These are phyloP conservation scores for Botryotinia calthae DNA, from an alignment of 2,329 filamentous ascomycete species.

Conservation along the genomic window DNA sequence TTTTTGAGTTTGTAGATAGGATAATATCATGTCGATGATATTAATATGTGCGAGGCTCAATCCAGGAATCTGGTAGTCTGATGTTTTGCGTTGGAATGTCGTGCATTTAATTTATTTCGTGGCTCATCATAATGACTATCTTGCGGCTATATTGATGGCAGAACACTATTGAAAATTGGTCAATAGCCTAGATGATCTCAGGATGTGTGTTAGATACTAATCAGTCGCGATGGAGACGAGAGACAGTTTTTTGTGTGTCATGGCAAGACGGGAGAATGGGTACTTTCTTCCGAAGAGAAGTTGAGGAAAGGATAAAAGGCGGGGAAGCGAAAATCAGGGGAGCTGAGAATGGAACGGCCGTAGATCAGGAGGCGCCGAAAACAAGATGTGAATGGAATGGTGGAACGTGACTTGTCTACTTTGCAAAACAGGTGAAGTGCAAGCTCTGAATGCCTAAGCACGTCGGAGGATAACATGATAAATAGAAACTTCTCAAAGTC, in stretches of 20 bases:
- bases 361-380: conserved; percentile 6
- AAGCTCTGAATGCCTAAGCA: not conserved
- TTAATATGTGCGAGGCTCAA: conserved; percentile 9
- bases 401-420: conserved; percentile 3
- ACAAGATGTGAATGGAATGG: not conserved
- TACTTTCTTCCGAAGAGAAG: not conserved
- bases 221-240: not conserved
- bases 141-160: not conserved
- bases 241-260: not conserved
- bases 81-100: conserved; percentile 8
- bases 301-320: not conserved
- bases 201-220: not conserved
- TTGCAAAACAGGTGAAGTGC: not conserved
- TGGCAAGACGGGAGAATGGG: not conserved
- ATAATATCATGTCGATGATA: conserved; percentile 2
- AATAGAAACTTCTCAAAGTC: not conserved
- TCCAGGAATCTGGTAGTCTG: conserved; percentile 13
- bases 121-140: conserved; percentile 1
- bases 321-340: conserved; percentile 12
- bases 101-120: conserved; percentile 14
- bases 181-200: conserved; percentile 1
- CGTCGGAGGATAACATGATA: not conserved
- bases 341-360: not conserved
- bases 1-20: not conserved
- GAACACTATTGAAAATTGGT: not conserved